A percentile compares a stretch with the other conserved stretches of the same genome.
Conservation (phyloP, 768 basidiomycete species). For the Termitomyces sp. region DNA sequence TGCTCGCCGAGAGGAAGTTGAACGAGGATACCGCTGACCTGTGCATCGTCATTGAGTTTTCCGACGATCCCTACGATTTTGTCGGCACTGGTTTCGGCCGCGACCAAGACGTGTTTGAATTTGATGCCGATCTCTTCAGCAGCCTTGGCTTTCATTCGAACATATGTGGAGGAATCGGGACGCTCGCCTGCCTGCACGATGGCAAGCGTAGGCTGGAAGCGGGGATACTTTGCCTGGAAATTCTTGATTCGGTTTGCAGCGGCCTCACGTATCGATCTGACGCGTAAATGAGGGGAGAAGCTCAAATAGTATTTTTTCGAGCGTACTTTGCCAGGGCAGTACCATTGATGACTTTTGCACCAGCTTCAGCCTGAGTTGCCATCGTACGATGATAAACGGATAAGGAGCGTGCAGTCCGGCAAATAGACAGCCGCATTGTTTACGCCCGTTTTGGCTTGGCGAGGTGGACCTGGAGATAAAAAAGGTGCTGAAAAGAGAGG, state of each 20-base stretch:
- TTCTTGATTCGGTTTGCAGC: slow-evolving; percentile 67
- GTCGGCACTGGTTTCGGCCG: slow-evolving; percentile 65
- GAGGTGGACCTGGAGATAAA: neutral
- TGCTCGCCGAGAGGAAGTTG: slow-evolving; percentile 91
- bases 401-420: slow-evolving; percentile 23
- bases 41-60: slow-evolving; percentile 77
- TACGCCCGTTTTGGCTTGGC: slow-evolving; percentile 18
- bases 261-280: slow-evolving; percentile 74
- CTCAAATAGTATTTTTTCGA: neutral
- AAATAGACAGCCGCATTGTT: slow-evolving; percentile 20
- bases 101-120: slow-evolving; percentile 72
- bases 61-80: slow-evolving; percentile 75
- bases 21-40: slow-evolving; percentile 86
- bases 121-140: slow-evolving; percentile 91
- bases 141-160: slow-evolving; percentile 97
- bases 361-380: slow-evolving; percentile 23
- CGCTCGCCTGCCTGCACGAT: slow-evolving; percentile 94
- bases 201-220: slow-evolving; percentile 85
- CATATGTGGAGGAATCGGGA: slow-evolving; percentile 86
- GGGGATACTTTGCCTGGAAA: slow-evolving; percentile 66
- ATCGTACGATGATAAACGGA: slow-evolving; percentile 35
- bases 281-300: slow-evolving; percentile 1
- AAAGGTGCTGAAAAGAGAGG: neutral
- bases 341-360: slow-evolving; percentile 71
- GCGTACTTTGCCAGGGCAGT: slow-evolving; percentile 78